Evolutionary conservation across 768 basidiomycete genomes (phyloP).

Genomic region (Cubamyces lactineus): DNA sequence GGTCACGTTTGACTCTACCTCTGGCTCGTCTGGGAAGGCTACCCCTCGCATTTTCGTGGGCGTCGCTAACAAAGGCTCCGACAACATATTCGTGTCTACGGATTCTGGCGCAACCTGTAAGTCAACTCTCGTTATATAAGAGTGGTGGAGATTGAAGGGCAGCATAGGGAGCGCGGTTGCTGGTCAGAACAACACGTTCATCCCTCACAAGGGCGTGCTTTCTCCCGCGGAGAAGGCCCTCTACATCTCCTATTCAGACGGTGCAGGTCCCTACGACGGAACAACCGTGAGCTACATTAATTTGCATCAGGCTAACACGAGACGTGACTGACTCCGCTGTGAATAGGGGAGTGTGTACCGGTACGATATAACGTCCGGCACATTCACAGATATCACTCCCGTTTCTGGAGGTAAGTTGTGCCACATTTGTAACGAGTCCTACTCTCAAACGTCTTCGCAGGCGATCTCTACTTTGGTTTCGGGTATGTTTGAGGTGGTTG

Average conservation of each 20-base stretch:
- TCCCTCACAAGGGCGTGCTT: conserved; percentile 70
- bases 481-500: conserved; percentile 34
- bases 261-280: conserved; percentile 66
- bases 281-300: conserved; percentile 30
- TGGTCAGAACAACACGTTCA: conserved; percentile 58
- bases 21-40: conserved; percentile 53
- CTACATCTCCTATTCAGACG: conserved; percentile 64
- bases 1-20: conserved; percentile 65
- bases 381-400: conserved; percentile 67
- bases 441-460: neutral
- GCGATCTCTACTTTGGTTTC: conserved; percentile 63
- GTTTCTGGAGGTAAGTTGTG: conserved; percentile 45
- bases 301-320: neutral
- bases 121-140: conserved; percentile 19
- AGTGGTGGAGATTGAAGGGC: neutral
- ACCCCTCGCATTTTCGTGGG: conserved; percentile 72
- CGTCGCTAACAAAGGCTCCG: conserved; percentile 57
- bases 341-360: conserved; percentile 33
- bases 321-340: neutral
- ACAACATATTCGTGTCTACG: conserved; percentile 58
- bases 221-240: conserved; percentile 58
- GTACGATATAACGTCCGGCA: conserved; percentile 55
- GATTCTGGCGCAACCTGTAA: conserved; percentile 61
- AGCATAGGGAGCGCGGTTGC: conserved; percentile 55
- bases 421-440: neutral